Conservation (phyloP, 208 protist genomes). For the Trypanosomatidae sp. region DNA sequence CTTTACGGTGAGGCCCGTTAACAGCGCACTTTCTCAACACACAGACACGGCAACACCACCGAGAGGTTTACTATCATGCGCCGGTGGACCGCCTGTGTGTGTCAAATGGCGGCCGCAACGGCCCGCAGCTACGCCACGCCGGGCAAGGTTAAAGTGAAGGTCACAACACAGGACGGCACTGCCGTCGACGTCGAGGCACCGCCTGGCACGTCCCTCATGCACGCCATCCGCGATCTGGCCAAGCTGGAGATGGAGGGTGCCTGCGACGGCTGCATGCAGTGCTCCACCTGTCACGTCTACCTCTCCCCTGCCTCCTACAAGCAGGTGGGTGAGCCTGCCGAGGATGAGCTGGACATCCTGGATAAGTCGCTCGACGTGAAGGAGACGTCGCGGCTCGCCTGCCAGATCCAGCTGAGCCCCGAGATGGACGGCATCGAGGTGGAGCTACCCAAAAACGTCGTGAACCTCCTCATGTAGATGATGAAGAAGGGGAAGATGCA, state of each 20-base stretch:
- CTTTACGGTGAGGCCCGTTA: no score
- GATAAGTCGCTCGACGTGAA: constrained; percentile 68
- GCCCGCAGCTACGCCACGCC: constrained; percentile 42
- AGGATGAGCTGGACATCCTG: constrained; percentile 87
- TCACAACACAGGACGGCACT: constrained; percentile 36
- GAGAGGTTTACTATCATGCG: no score
- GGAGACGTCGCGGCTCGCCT: constrained; percentile 71
- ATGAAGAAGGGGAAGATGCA: not conserved
- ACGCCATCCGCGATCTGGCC: constrained; percentile 88
- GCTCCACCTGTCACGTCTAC: constrained; percentile 95
- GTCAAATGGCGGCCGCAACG: no score
- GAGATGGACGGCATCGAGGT: constrained; percentile 64
- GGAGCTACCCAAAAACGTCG: constrained; percentile 50
- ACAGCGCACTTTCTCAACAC: no score
- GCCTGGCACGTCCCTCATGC: constrained; percentile 79
- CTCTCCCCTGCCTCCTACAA: constrained; percentile 79
- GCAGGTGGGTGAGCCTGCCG: constrained; percentile 60
- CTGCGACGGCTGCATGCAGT: constrained; percentile 93
- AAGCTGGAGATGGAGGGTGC: constrained; percentile 94
- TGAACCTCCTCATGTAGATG: constrained; percentile 45
- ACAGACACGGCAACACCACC: no score
- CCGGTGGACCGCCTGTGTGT: no score
- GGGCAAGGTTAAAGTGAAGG: constrained; percentile 50
- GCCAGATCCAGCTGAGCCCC: constrained; percentile 66
- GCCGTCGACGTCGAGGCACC: constrained; percentile 40